A percentile compares a stretch with the other conserved stretches of the same genome.
Conservation (phyloP, 768 basidiomycete species). For the Agrocybe pediades region DNA sequence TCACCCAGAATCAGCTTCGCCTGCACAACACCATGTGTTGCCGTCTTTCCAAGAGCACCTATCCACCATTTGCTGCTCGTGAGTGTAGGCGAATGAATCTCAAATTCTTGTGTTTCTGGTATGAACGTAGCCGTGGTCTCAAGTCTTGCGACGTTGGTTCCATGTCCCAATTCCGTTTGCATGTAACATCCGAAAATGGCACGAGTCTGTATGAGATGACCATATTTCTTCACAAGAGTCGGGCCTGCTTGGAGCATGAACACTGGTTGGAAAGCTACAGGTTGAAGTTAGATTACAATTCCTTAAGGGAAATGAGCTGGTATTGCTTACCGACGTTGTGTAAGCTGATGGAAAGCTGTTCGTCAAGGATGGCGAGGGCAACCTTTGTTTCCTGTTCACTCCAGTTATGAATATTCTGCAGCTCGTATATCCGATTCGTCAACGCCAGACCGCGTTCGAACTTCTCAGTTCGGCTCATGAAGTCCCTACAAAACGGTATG, state of each 20-base stretch:
- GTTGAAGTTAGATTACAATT: conserved; percentile 3
- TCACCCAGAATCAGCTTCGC: conserved; percentile 69
- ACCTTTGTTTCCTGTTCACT: conserved; percentile 43
- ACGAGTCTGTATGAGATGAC: conserved; percentile 46
- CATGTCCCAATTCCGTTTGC: conserved; percentile 81
- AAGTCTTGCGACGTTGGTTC: conserved; percentile 65
- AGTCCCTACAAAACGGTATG: conserved; percentile 41
- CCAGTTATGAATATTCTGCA: conserved; percentile 59
- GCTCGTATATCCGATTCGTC: conserved; percentile 57
- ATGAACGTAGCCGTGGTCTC: conserved; percentile 81
- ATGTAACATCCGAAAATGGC: conserved; percentile 74
- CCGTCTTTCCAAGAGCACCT: conserved; percentile 68
- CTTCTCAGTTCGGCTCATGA: conserved; percentile 57
- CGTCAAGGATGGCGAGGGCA: conserved; percentile 54
- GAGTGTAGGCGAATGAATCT: conserved; percentile 73
- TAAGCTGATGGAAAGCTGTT: conserved; percentile 47
- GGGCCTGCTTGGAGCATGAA: conserved; percentile 62
- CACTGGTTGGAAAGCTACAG: conserved; percentile 66
- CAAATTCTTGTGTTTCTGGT: conserved; percentile 67
- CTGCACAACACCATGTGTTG: conserved; percentile 77
- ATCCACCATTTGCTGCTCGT: conserved; percentile 87
- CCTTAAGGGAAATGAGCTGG: neutral
- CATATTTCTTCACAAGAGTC: conserved; percentile 53
- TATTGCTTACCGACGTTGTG: conserved; percentile 36
- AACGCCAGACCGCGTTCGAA: conserved; percentile 57